Evolutionary conservation across 2,329 filamentous ascomycete species (phyloP).

Genomic region (Fonsecaea multimorphosa): DNA sequence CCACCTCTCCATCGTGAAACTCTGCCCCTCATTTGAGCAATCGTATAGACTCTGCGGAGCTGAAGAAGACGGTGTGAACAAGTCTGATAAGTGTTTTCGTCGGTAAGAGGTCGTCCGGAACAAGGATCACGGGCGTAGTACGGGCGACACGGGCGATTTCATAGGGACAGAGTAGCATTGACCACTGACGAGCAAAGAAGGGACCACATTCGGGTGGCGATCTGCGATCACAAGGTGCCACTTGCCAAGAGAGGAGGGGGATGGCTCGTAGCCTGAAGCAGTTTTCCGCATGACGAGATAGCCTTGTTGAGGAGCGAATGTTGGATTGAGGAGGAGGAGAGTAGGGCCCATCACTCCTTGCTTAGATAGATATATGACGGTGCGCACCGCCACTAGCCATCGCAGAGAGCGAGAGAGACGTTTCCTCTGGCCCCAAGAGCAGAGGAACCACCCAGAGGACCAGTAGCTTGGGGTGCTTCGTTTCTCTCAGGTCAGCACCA

Average conservation of each 20-base stretch:
- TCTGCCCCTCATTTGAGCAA: slow-evolving; percentile 18
- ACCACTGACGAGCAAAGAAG: background rate
- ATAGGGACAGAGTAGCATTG: background rate
- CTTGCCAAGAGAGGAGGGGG: background rate
- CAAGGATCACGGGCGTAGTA: background rate
- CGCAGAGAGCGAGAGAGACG: too few species aligned
- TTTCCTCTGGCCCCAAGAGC: background rate
- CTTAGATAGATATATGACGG: background rate
- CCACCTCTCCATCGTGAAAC: slow-evolving; percentile 20
- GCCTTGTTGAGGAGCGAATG: background rate
- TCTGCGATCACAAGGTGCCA: background rate
- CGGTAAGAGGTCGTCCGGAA: background rate
- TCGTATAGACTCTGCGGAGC: background rate
- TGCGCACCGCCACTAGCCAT: background rate
- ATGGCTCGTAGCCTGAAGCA: background rate
- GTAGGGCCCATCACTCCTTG: background rate
- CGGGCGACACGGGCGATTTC: background rate
- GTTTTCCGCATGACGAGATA: background rate
- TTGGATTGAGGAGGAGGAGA: background rate
- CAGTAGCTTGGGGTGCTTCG: background rate
- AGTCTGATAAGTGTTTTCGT: background rate
- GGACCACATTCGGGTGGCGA: background rate
- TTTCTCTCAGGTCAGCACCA: slow-evolving; percentile 10
- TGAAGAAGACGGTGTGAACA: background rate
- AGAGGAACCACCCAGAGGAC: background rate